Base-by-base conservation (phyloP, 805 yeast genomes). In the Wickerhamiella australiensis region DNA sequence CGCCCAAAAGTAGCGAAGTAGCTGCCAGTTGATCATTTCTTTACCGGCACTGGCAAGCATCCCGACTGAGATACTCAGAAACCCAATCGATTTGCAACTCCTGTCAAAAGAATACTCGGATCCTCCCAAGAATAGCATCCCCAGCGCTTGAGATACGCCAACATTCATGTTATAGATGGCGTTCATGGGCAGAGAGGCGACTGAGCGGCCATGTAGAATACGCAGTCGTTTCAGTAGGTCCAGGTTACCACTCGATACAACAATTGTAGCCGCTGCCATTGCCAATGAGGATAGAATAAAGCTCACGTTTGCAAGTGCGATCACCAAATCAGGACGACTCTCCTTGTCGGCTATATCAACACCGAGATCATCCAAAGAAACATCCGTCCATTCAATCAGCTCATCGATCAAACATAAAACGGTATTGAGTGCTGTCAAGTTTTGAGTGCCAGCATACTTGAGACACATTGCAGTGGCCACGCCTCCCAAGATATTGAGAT, bases 211-310 rank as follows among this genome's bases (percentile, higher is more conserved):
- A 60, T 84, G 87, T 27, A 85, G 65, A 22, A 74, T 73, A 52
- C 95, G 71, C 40, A 85, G 68, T 47, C 96, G 71, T 57, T 88
- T 72, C 55, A 92, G 75, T 0, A 80, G 76, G 41, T 78, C 83
- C 49, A 88, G 65, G 61, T 92, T 96, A 1, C 98, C 97, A 13
- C 87, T 77, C 1, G 96, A 95, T 1, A 95, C 88, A 84, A 86
- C 83, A 0, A 87, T 73, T 23, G 85, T 69, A 0, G 96, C 75
- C 5, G 76, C 63, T 7, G 92, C 74, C 4, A 90, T 62, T 1
- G 80, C 73, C 12, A 86, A 56, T 0, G 81, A 67, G 54, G 78
- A 78, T 44, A 79, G 77, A n/a, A 45, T 25, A 27, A 80, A 68
- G 29, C 73, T 74, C 18, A 71, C 65, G 1, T 82, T 74, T 8